phyloP scores from a whole-genome alignment of 2,329 filamentous ascomycete species.

The Hypoxylon sp. region DNA sequence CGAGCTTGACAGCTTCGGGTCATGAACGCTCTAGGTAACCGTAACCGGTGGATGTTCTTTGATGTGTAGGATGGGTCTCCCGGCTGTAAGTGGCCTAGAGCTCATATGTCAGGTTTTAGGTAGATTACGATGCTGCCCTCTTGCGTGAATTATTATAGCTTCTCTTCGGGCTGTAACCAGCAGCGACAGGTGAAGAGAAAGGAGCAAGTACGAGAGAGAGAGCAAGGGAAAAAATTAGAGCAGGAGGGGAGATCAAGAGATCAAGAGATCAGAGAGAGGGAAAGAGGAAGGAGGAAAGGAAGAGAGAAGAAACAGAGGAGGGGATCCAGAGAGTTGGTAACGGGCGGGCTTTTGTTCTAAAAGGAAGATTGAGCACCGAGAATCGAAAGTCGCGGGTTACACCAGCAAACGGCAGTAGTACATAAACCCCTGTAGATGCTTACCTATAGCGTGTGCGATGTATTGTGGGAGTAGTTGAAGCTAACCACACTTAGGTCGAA shows the following conservation, averaged over 20 bases:
- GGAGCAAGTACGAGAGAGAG: constrained; percentile 14
- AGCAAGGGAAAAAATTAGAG: constrained; percentile 10
- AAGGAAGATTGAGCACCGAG: constrained; percentile 47
- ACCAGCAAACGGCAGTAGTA: constrained; percentile 42
- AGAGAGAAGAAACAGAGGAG: constrained; percentile 41
- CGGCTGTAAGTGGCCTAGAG: constrained; percentile 24
- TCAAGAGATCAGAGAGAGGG: constrained; percentile 22
- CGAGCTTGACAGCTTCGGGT: constrained; percentile 43
- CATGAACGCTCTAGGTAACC: constrained; percentile 45
- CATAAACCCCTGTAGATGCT: constrained; percentile 15
- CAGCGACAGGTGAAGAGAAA: constrained; percentile 44
- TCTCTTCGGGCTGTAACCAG: constrained; percentile 45
- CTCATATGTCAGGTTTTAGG: constrained; percentile 21
- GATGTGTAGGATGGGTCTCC: constrained; percentile 16
- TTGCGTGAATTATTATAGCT: constrained; percentile 42
- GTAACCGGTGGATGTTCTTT: constrained; percentile 27
- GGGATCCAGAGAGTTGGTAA: constrained; percentile 53
- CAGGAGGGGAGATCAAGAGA: constrained; percentile 20
- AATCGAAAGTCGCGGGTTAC: constrained; percentile 42
- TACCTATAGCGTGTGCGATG: constrained; percentile 12
- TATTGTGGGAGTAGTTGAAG: constrained; percentile 24
- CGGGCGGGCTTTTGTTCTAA: constrained; percentile 51
- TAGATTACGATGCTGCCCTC: constrained; percentile 21
- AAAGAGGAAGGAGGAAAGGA: constrained; percentile 24
- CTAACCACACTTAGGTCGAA: constrained; percentile 8